phyloP scores from a whole-genome alignment of 2,329 filamentous ascomycete genomes.

The Penicillium capsulatum region DNA sequence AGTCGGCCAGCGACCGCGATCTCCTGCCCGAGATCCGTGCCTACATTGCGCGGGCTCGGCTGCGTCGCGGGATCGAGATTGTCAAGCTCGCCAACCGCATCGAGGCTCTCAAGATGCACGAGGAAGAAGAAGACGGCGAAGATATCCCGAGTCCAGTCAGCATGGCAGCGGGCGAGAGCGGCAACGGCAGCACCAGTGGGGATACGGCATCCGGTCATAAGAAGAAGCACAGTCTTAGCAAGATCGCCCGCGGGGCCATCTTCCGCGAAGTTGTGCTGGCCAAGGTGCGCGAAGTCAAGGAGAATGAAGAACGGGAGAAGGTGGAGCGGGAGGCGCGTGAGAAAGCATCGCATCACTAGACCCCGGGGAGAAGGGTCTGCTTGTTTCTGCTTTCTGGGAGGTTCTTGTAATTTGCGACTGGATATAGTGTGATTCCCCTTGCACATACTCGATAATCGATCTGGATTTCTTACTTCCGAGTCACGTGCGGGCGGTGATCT shows the following conservation, averaged over 20 bases:
- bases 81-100: slow-evolving; percentile 96
- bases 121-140: slow-evolving; percentile 81
- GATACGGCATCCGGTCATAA: slow-evolving; percentile 21
- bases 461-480: neutral
- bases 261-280: slow-evolving; percentile 93
- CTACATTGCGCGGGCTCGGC: slow-evolving; percentile 84
- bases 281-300: slow-evolving; percentile 89
- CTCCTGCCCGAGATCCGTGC: slow-evolving; percentile 94
- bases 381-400: slow-evolving; percentile 9
- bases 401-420: slow-evolving; percentile 15
- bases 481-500: no score
- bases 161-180: slow-evolving; percentile 55
- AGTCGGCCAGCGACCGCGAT: slow-evolving; percentile 92
- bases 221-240: slow-evolving; percentile 54
- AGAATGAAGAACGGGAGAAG: slow-evolving; percentile 71
- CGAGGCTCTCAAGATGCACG: slow-evolving; percentile 86
- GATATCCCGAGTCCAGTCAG: slow-evolving; percentile 57
- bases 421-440: slow-evolving; percentile 35
- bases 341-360: slow-evolving; percentile 28
- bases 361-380: no score
- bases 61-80: slow-evolving; percentile 89
- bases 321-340: slow-evolving; percentile 56
- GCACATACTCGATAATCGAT: slow-evolving; percentile 9
- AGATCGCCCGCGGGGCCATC: slow-evolving; percentile 64
- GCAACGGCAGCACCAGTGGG: slow-evolving; percentile 21